Evolutionary conservation across 169 alveolate genomes (phyloP).

Genomic region (Babesia ovis): DNA sequence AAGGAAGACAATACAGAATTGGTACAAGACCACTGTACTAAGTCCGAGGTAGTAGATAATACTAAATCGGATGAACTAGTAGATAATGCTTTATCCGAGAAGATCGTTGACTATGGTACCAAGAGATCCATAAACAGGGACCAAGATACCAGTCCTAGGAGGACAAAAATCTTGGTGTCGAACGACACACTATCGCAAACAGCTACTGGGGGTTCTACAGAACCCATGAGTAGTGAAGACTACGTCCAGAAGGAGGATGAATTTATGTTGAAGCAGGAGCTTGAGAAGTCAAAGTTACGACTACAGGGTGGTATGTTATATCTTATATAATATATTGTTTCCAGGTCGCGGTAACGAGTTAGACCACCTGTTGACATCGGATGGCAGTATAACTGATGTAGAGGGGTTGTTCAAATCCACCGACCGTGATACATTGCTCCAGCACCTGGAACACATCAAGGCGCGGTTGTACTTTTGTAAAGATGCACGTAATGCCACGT

Average conservation of each 20-base stretch:
- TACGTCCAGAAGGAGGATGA: conserved; percentile 67
- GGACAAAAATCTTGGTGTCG: conserved; percentile 60
- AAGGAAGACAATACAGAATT: too few relatives aligned
- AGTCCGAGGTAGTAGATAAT: too few relatives aligned
- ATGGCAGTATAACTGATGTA: background rate
- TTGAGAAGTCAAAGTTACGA: conserved; percentile 50
- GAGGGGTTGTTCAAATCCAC: conserved; percentile 23
- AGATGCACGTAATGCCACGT: background rate
- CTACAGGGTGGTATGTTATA: conserved; percentile 38
- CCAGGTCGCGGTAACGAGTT: conserved; percentile 52
- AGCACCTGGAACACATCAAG: conserved; percentile 36
- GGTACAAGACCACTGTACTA: too few relatives aligned
- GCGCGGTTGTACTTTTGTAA: conserved; percentile 34
- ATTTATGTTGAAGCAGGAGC: conserved; percentile 68
- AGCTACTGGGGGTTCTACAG: conserved; percentile 19
- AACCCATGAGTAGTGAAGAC: conserved; percentile 39
- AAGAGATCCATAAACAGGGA: too few relatives aligned
- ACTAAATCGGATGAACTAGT: too few relatives aligned
- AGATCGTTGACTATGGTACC: too few relatives aligned
- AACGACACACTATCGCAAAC: conserved; percentile 45
- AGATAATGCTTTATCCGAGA: too few relatives aligned
- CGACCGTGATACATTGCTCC: background rate
- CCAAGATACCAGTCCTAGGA: conserved; percentile 62
- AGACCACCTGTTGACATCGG: conserved; percentile 28
- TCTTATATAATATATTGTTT: background rate